Evolutionary conservation across 805 yeast species (phyloP), one percentile per base, ranked within the genome.

Genomic region (Barnettozyma wickerhamii): DNA sequence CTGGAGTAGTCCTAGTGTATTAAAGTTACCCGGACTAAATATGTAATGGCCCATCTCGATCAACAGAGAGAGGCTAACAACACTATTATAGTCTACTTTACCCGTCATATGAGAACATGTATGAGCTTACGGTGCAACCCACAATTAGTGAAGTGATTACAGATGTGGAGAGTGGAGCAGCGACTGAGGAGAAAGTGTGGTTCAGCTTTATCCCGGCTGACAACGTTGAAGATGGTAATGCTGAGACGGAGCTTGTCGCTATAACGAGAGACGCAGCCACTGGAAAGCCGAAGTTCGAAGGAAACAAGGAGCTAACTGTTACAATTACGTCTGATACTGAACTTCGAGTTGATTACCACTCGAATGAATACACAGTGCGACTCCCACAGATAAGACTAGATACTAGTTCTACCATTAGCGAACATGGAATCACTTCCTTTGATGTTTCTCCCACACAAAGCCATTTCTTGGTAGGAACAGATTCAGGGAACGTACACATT

Each of bases 61-160:
- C n/a, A n/a, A n/a, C n/a, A n/a, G n/a, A n/a, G n/a, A n/a, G n/a
- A n/a, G n/a, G n/a, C n/a, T n/a, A n/a, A n/a, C n/a, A n/a, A n/a
- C n/a, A n/a, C n/a, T n/a, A n/a, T n/a, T n/a, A n/a, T n/a, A n/a
- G n/a, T n/a, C n/a, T n/a, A n/a, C n/a, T n/a, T n/a, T n/a, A n/a
- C n/a, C n/a, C n/a, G n/a, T n/a, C n/a, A n/a, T n/a, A n/a, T n/a
- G n/a, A n/a, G n/a, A n/a, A n/a, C n/a, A 43, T 51, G 51, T 21
- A 23, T 6, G 34, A 44, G n/a, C 60, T 50, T 3, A 46, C 42
- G 14, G 29, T 75, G 4, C 82, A 78, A 55, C 62, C 69, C 4
- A 56, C 70, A 7, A 72, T 75, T 42, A 50, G 54, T 19, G 76
- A 70, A 2, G 73, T 68, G 7, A 58, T 75, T 13, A 35, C 48